Conservation (phyloP, 2,329 filamentous ascomycete species). For the Annulohypoxylon truncatum region DNA sequence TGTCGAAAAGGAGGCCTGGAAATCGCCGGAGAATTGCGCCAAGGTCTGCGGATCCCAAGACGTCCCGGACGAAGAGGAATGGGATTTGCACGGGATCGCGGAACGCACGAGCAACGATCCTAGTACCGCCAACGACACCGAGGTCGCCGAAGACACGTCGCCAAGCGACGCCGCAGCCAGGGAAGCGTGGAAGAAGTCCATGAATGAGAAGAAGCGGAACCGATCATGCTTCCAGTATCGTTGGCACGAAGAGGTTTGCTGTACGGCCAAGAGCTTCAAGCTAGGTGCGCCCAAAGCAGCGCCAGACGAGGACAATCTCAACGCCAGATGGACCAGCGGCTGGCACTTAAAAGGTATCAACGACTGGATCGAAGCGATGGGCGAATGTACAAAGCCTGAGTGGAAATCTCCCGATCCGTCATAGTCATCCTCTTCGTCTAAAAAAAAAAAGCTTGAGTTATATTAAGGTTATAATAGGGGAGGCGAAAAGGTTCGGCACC, state of each 20-base stretch:
- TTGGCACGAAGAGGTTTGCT: slow-evolving; percentile 59
- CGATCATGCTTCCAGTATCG: slow-evolving; percentile 60
- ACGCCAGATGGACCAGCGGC: slow-evolving; percentile 55
- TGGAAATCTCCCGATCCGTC: slow-evolving; percentile 55
- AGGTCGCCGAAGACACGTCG: slow-evolving; percentile 46
- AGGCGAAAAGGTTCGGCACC: not conserved
- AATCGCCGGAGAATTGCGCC: slow-evolving; percentile 59
- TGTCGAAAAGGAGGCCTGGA: slow-evolving; percentile 59
- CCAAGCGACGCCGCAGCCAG: slow-evolving; percentile 41
- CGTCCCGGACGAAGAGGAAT: slow-evolving; percentile 52
- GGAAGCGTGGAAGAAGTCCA: slow-evolving; percentile 40
- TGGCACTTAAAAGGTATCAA: slow-evolving; percentile 61
- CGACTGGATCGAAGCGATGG: slow-evolving; percentile 59
- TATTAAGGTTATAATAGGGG: not conserved
- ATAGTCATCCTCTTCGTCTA: not conserved
- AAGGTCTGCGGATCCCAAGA: slow-evolving; percentile 61
- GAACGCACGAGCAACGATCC: slow-evolving; percentile 44
- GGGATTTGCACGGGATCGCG: slow-evolving; percentile 36
- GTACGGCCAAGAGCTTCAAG: slow-evolving; percentile 58
- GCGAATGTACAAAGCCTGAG: slow-evolving; percentile 54
- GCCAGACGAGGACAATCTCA: slow-evolving; percentile 46
- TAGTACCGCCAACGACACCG: slow-evolving; percentile 44
- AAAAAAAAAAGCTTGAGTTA: not conserved
- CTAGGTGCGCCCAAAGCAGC: slow-evolving; percentile 55
- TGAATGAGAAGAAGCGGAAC: slow-evolving; percentile 50